Base-by-base conservation (phyloP, 352 stramenopile species). In the Phytophthora hibernalis region DNA sequence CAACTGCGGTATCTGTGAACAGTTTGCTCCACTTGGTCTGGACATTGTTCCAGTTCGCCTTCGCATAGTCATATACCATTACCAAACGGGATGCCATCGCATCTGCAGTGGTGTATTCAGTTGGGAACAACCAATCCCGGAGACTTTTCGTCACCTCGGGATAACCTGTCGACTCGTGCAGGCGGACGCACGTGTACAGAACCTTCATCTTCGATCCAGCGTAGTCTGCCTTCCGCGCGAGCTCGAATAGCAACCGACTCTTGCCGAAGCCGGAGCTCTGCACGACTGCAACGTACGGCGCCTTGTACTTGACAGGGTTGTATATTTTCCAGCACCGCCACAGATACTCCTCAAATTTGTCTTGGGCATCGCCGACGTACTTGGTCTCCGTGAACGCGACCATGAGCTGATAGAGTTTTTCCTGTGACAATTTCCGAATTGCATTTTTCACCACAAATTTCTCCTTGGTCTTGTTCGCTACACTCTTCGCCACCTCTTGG, bases 211-310 rank as follows among this genome's bases (percentile, higher is more conserved):
- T 22, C 12, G 15, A 9, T 11, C n/a, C n/a, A n/a, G n/a, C n/a
- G n/a, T n/a, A n/a, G n/a, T n/a, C n/a, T 26, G 60, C 45, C 42
- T 44, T 54, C 4, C 33, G n/a, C 18, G 57, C 57, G 18, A 66
- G 49, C 49, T 66, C 58, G 13, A 35, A 44, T 11, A 60, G 38
- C 48, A 66, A 48, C 28, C 40, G 58, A 30, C 58, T 55, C 22
- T 64, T 64, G 24, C 56, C 47, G n/a, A 64, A 56, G 11, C 35
- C 35, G 13, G 56, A 65, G 49, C 59, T 66, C 58, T 66, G 58
- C 16, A 54, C 49, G 26, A 66, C n/a, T 9, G 49, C 5, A 18
- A 60, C 49, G 22, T 54, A 66, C 12, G 49, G 58, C 4, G 58
- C 48, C 48, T 53, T 59, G 49, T 51, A 59, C 13, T 13, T 26